Base-by-base conservation (phyloP, 1,139 yeast genomes). In the Nadsonia starkeyi-henricii region DNA sequence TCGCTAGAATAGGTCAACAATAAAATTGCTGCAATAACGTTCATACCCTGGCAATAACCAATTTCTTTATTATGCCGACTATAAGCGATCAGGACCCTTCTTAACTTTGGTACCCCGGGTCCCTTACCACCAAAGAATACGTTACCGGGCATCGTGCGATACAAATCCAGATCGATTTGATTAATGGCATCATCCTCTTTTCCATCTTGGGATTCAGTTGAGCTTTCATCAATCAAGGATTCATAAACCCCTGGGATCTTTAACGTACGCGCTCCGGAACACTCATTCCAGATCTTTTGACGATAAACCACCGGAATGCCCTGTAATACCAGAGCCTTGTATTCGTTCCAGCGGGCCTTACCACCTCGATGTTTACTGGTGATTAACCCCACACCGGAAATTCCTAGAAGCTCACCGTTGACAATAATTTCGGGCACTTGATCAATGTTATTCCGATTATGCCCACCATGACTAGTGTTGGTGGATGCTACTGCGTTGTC, bases 11-110 rank as follows among this genome's bases (percentile, higher is more conserved):
- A 70, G 1, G 74, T 71, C 28, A 78, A 57, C 15, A 78, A 58
- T 8, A 78, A 57, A 46, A 74, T 75, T 0, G 79, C 83, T 3
- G 75, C 74, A 26, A 78, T 73, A 55, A 77, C 73, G 55, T 78
- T 78, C 83, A 78, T 77, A 0, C 83, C 83, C 56, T 78, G 83
- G 49, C 78, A 74, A 56, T 78, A 78, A 0, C 83, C 82, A 43
- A 77, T 67, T 1, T 66, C 67, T 0, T 77, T 73, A 50, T 70
- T 69, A 53, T 73, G 70, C 7, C 72, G 65, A n/a, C 74, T 72
- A 57, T 73, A 77, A 0, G 81, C 81, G 45, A 73, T 69, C 44
- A 78, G 62, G 2, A 78, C 72, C 15, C 75, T 63, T 44, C 75
- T 67, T 39, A 78, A 59, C 50, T 73, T 74, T 46, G 63, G 66